A percentile compares a stretch with the other conserved stretches of the same genome.
Conservation (phyloP, 108 stramenopile genomes). For the Mediolabrus comicus region DNA sequence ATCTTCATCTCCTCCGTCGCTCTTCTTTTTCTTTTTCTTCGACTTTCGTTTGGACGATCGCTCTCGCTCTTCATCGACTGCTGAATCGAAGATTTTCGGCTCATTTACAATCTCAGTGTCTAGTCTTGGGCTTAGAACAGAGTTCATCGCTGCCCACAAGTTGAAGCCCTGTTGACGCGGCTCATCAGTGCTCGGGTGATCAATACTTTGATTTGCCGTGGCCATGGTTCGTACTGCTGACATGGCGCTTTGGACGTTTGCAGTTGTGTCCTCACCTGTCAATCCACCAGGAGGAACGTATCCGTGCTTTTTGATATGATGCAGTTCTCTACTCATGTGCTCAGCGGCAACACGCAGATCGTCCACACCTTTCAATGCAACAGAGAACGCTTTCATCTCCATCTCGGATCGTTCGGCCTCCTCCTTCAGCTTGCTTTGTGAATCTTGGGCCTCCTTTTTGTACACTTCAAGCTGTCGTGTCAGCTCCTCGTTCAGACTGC, state of each 20-base stretch:
- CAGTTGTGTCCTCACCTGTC: slow-evolving; percentile 28
- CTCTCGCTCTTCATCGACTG: neutral
- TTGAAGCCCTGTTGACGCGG: slow-evolving; percentile 18
- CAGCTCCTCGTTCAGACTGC: slow-evolving; percentile 35
- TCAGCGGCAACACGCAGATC: slow-evolving; percentile 46
- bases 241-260: slow-evolving; percentile 37
- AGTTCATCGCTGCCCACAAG: slow-evolving; percentile 41
- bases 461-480: slow-evolving; percentile 34
- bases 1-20: neutral
- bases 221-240: slow-evolving; percentile 40
- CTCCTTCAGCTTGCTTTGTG: slow-evolving; percentile 27
- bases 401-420: slow-evolving; percentile 42
- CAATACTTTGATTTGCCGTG: slow-evolving; percentile 42
- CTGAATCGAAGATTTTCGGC: neutral
- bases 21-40: neutral
- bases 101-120: neutral
- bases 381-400: slow-evolving; percentile 54
- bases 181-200: slow-evolving; percentile 10
- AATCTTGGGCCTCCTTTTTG: slow-evolving; percentile 29
- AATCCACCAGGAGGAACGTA: slow-evolving; percentile 41
- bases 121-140: slow-evolving; percentile 15
- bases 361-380: slow-evolving; percentile 49
- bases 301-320: slow-evolving; percentile 38
- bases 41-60: neutral
- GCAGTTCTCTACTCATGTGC: slow-evolving; percentile 47